A percentile compares a stretch with the other conserved stretches of the same genome.
Conservation (phyloP, 441 rosid genomes). For the Melastoma candidum region DNA sequence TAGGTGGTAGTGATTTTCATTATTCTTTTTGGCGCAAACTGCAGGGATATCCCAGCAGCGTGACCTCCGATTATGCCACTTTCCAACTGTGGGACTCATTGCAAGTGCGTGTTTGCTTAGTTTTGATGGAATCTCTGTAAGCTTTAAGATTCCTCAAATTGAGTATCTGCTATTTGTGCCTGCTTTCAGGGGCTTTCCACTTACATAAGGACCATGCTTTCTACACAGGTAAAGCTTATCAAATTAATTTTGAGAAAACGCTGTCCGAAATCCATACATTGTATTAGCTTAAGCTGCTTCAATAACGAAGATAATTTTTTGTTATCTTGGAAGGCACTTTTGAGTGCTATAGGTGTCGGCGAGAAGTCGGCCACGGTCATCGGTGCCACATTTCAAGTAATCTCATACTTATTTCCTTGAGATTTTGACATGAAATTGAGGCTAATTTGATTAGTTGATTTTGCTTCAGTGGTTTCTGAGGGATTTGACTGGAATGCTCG, state of each 20-base stretch:
- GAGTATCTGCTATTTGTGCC: constrained; percentile 4
- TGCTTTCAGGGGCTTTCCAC: constrained; percentile 69
- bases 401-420: neutral
- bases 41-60: constrained; percentile 89
- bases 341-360: constrained; percentile 96
- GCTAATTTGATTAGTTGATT: constrained; percentile 7
- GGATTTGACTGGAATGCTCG: constrained; percentile 94
- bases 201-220: constrained; percentile 90
- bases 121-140: neutral
- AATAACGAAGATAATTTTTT: no score
- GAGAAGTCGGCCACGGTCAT: constrained; percentile 93
- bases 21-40: neutral
- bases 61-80: constrained; percentile 78
- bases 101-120: constrained; percentile 39
- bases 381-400: constrained; percentile 95
- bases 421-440: neutral
- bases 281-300: no score
- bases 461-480: constrained; percentile 84
- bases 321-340: constrained; percentile 45
- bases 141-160: neutral
- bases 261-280: no score
- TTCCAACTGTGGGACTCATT: constrained; percentile 94
- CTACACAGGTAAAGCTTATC: constrained; percentile 54
- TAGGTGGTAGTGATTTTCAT: neutral
- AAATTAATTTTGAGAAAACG: neutral